Evolutionary conservation across 805 yeast species (phyloP).

Genomic region (Starmerella bombi): DNA sequence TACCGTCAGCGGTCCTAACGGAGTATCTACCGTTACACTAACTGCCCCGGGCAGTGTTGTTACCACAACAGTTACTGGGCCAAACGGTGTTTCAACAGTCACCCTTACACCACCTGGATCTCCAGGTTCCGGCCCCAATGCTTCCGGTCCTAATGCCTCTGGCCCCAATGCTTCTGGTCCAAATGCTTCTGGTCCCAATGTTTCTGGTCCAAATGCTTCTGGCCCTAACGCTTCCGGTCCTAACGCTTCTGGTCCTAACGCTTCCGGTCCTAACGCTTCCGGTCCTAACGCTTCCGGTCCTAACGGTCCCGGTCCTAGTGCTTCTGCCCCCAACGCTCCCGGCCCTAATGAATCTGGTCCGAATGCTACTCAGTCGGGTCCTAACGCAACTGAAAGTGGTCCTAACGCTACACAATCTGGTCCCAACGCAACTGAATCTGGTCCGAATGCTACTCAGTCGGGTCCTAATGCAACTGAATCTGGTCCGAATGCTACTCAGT

Average conservation of each 20-base stretch:
- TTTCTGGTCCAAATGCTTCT: background rate
- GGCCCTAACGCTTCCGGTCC: background rate
- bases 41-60: background rate
- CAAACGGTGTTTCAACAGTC: background rate
- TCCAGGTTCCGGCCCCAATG: background rate
- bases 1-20: constrained; percentile 1
- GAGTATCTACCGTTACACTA: background rate
- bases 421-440: background rate
- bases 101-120: background rate
- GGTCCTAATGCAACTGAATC: background rate
- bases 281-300: background rate
- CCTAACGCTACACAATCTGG: background rate
- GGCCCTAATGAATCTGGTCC: background rate
- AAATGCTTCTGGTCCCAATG: background rate
- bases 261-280: background rate
- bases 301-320: background rate
- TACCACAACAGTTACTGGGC: background rate
- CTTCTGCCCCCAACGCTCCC: background rate
- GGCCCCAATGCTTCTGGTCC: background rate
- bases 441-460: background rate
- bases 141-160: background rate
- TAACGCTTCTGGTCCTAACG: background rate
- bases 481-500: background rate
- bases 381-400: background rate
- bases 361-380: background rate